Percentiles rank a stretch among this genome's conserved stretches.
These are phyloP conservation scores for Dissophora ornata DNA, from an alignment of 192 early-diverging fungal genomes.

Conservation along the genomic window DNA sequence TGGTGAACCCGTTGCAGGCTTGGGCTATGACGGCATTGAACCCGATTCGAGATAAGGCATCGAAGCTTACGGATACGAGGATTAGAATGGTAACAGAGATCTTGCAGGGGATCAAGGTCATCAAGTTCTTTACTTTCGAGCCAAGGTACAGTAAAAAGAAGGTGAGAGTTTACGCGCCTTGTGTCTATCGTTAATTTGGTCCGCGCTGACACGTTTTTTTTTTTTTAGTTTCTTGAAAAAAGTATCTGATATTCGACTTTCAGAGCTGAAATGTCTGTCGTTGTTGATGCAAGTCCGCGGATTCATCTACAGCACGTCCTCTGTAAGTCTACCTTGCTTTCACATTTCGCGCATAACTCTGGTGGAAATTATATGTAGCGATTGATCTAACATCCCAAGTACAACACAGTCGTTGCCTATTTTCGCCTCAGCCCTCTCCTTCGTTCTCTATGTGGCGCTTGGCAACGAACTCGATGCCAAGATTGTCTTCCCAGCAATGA, in stretches of 20 bases:
- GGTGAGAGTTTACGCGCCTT: background rate
- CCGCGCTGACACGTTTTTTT: background rate
- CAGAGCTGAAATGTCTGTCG: slow-evolving; percentile 82
- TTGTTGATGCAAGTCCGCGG: slow-evolving; percentile 75
- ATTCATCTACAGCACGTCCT: slow-evolving; percentile 69
- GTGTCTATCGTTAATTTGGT: background rate
- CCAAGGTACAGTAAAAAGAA: too few relatives aligned
- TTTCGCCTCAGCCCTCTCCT: slow-evolving; percentile 58
- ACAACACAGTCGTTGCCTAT: slow-evolving; percentile 54
- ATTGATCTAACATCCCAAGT: background rate
- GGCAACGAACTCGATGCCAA: slow-evolving; percentile 47
- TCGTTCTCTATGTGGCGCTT: slow-evolving; percentile 52
- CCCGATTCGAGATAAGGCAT: slow-evolving; percentile 69
- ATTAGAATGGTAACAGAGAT: slow-evolving; percentile 65
- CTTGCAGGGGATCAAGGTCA: slow-evolving; percentile 64
- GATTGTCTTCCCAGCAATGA: slow-evolving; percentile 58
- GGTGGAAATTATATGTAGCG: too few relatives aligned
- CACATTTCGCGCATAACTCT: too few relatives aligned
- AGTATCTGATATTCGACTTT: slow-evolving; percentile 48
- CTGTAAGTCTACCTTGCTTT: slow-evolving; percentile 40
- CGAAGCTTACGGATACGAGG: slow-evolving; percentile 61
- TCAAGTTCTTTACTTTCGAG: slow-evolving; percentile 73
- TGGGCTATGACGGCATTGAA: slow-evolving; percentile 77
- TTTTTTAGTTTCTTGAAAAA: slow-evolving; percentile 28
- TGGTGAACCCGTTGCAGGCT: slow-evolving; percentile 59